phyloP scores from a whole-genome alignment of 805 yeast genomes.

The Zygoascus bituminiphila region DNA sequence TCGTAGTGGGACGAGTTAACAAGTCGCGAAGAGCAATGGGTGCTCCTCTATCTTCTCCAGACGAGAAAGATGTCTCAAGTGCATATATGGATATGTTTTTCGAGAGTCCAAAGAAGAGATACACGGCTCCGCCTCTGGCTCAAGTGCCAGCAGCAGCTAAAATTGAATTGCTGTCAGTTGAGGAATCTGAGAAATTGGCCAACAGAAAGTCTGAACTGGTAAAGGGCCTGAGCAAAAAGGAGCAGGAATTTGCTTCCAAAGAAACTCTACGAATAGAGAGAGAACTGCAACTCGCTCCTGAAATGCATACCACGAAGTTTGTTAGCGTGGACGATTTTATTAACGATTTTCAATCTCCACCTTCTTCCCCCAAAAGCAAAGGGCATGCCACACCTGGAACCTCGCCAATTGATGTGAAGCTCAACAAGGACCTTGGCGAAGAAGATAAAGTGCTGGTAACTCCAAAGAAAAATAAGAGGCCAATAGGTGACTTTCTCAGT shows the following conservation, averaged over 20 bases:
- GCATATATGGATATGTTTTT: neutral
- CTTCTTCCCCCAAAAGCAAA: neutral
- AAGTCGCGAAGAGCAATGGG: neutral
- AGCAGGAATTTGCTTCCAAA: slow-evolving; percentile 14
- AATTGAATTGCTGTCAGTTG: neutral
- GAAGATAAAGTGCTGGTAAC: slow-evolving; percentile 1
- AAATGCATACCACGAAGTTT: slow-evolving; percentile 12
- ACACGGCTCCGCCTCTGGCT: too few relatives aligned
- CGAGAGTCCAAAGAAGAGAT: neutral
- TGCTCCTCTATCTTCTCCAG: neutral
- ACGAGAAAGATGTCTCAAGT: neutral
- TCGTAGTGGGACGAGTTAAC: neutral
- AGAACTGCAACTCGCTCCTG: slow-evolving; percentile 20
- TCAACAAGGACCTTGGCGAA: neutral
- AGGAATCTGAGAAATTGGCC: neutral
- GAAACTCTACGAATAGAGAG: slow-evolving; percentile 19
- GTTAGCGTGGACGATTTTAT: slow-evolving; percentile 13
- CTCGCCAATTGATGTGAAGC: neutral
- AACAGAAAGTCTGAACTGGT: neutral
- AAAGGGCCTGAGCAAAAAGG: slow-evolving; percentile 12
- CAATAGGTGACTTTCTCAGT: neutral
- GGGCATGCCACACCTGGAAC: neutral
- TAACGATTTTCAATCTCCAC: slow-evolving; percentile 8
- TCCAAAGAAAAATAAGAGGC: slow-evolving; percentile 1
- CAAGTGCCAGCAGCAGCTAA: neutral